phyloP scores from a whole-genome alignment of 176 grass and related monocot species.

The Lolium rigidum region DNA sequence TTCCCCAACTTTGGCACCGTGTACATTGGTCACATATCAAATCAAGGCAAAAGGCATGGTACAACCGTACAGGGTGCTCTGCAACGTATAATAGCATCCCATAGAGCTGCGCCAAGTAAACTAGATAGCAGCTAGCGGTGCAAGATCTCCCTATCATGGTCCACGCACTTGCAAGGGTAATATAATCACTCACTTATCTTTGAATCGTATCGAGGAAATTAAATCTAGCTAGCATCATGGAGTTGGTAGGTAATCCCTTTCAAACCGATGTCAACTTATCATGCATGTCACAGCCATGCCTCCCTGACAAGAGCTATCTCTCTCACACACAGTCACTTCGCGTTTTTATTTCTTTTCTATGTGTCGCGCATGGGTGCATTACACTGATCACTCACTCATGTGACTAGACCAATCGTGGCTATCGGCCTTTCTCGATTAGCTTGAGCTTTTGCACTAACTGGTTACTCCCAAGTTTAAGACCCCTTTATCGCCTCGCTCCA shows the following conservation, averaged over 20 bases:
- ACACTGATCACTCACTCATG: constrained; percentile 23
- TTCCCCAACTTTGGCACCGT: neutral
- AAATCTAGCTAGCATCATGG: constrained; percentile 1
- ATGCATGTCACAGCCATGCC: neutral
- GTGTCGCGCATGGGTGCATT: no score
- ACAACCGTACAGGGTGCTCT: no score
- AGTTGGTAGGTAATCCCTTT: constrained; percentile 45
- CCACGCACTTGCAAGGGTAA: constrained; percentile 25
- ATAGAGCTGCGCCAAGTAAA: neutral
- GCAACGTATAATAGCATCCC: neutral
- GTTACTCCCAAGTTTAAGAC: no score
- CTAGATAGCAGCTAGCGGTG: constrained; percentile 15
- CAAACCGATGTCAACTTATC: constrained; percentile 21
- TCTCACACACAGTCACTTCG: neutral
- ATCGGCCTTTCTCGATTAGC: neutral
- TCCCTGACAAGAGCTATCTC: constrained; percentile 30
- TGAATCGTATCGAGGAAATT: neutral
- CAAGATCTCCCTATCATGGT: constrained; percentile 19
- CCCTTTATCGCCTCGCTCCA: no score
- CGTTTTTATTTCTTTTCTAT: neutral
- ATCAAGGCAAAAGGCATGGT: no score
- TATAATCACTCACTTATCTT: constrained; percentile 5
- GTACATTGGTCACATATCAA: no score
- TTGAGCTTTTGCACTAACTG: neutral
- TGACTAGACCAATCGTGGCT: neutral